Percentiles rank a stretch among this genome's conserved stretches.
phyloP scores from a whole-genome alignment of 2,329 filamentous ascomycete species.

The Aspergillus pseudonomiae region DNA sequence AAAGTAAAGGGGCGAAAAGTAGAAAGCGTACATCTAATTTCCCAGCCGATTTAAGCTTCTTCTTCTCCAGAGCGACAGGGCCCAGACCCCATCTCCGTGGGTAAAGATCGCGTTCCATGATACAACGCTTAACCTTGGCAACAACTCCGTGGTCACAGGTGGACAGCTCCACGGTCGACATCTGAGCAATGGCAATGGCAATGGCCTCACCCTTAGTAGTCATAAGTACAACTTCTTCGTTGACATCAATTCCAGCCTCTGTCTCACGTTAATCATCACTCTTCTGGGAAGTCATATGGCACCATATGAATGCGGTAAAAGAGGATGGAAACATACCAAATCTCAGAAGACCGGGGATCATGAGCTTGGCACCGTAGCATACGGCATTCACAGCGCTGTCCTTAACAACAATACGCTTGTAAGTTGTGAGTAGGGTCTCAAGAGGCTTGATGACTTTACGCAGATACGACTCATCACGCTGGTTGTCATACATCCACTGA shows the following conservation, averaged over 20 bases:
- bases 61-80: slow-evolving; percentile 92
- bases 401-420: slow-evolving; percentile 98
- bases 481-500: slow-evolving; percentile 95
- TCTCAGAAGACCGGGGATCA: slow-evolving; percentile 93
- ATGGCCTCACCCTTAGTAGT: slow-evolving; percentile 99
- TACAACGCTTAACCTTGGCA: slow-evolving; percentile 98
- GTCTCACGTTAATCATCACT: slow-evolving; percentile 24
- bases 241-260: slow-evolving; percentile 88
- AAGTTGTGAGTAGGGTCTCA: slow-evolving; percentile 86
- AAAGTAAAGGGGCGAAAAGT: background rate
- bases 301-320: background rate
- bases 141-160: slow-evolving; percentile 97
- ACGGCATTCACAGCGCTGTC: slow-evolving; percentile 95
- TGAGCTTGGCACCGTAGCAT: slow-evolving; percentile 97
- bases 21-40: slow-evolving; percentile 74
- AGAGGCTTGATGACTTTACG: slow-evolving; percentile 89
- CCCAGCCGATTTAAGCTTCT: slow-evolving; percentile 98
- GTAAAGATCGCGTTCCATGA: slow-evolving; percentile 99
- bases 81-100: slow-evolving; percentile 95
- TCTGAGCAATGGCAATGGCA: slow-evolving; percentile 91
- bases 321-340: slow-evolving; percentile 66
- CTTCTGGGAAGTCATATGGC: background rate
- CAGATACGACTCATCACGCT: slow-evolving; percentile 89
- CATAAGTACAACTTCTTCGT: slow-evolving; percentile 97
- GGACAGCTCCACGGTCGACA: slow-evolving; percentile 96